A percentile compares a stretch with the other conserved stretches of the same genome.
Evolutionary conservation across 768 basidiomycete species (phyloP).

Genomic region (Russula dissimulans): DNA sequence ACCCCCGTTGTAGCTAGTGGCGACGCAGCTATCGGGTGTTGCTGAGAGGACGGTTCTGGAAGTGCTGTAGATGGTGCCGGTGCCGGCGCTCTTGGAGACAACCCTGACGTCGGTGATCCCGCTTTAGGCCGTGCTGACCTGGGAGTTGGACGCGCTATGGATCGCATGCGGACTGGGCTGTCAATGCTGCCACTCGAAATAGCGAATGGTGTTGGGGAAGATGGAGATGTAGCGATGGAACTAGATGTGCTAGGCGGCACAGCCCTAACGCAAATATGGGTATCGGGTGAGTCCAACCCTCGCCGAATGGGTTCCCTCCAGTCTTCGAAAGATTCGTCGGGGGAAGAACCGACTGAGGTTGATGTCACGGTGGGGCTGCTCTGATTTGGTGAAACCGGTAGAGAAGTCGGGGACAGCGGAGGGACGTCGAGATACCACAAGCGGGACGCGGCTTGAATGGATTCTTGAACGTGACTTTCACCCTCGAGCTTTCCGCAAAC

Average conservation of each 20-base stretch:
- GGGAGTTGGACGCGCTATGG: not conserved
- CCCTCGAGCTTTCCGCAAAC: slow-evolving; percentile 1
- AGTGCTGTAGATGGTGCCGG: too few relatives aligned
- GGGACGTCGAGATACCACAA: not conserved
- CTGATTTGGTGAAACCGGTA: not conserved
- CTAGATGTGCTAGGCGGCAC: not conserved
- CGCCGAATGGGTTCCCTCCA: not conserved
- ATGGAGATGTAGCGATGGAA: not conserved
- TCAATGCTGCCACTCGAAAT: not conserved
- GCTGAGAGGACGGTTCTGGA: too few relatives aligned
- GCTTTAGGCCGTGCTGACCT: not conserved
- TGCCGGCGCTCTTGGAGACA: not conserved
- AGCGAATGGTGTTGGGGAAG: not conserved
- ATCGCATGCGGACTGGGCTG: not conserved
- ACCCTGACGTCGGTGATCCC: not conserved
- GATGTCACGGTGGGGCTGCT: not conserved
- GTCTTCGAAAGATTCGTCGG: too few relatives aligned
- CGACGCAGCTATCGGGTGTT: too few relatives aligned
- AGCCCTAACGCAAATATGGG: not conserved
- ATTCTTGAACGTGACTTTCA: not conserved
- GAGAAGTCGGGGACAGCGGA: not conserved
- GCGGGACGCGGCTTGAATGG: not conserved
- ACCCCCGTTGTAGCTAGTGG: too few relatives aligned
- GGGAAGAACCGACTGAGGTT: not conserved
- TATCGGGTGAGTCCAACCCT: not conserved